Percentiles rank a stretch among this genome's conserved stretches.
phyloP scores from a whole-genome alignment of 257 asterid species.

The Perilla frutescens region DNA sequence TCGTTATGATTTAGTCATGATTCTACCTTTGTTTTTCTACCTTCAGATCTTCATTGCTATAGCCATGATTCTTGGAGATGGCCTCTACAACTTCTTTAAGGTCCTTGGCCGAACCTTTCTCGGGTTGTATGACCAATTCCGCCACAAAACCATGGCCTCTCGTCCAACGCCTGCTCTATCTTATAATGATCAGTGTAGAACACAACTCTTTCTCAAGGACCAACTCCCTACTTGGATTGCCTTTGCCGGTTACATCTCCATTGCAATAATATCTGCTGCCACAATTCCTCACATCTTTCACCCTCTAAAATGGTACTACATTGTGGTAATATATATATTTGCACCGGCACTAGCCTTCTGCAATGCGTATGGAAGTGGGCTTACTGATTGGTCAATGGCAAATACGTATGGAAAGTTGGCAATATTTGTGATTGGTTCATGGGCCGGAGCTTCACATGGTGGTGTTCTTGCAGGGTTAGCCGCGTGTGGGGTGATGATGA shows the following conservation, averaged over 20 bases:
- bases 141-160: constrained; percentile 42
- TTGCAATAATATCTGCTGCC: constrained; percentile 61
- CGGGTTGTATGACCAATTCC: constrained; percentile 65
- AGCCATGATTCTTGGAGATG: constrained; percentile 96
- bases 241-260: constrained; percentile 55
- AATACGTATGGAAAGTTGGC: constrained; percentile 89
- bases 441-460: constrained; percentile 85
- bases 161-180: constrained; percentile 44
- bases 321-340: constrained; percentile 62
- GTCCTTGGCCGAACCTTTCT: constrained; percentile 67
- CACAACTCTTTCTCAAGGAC: constrained; percentile 74
- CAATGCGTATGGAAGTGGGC: constrained; percentile 91
- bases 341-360: constrained; percentile 90
- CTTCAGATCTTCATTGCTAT: constrained; percentile 80
- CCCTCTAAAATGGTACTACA: constrained; percentile 81
- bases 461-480: constrained; percentile 94
- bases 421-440: constrained; percentile 78
- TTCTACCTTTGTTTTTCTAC: background rate
- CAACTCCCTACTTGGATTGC: constrained; percentile 85
- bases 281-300: constrained; percentile 74
- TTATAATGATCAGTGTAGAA: constrained; percentile 68
- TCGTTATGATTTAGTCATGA: background rate
- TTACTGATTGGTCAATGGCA: constrained; percentile 88
- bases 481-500: constrained; percentile 97
- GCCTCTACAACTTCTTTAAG: constrained; percentile 81